A percentile compares a stretch with the other conserved stretches of the same genome.
Evolutionary conservation across 768 basidiomycete genomes (phyloP).

Genomic region (Holtermanniella nyarrowii): DNA sequence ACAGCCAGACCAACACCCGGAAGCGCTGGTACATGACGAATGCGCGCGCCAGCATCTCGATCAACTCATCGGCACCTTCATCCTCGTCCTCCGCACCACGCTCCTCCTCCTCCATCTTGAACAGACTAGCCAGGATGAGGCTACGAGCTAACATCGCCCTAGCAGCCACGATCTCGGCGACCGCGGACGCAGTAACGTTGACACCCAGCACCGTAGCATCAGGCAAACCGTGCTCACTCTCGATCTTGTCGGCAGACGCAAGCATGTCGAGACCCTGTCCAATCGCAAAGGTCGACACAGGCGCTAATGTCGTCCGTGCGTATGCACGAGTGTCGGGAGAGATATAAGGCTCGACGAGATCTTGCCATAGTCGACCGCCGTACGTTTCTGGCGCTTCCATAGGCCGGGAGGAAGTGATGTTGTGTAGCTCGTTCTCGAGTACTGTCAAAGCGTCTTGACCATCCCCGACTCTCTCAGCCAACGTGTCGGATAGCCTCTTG

Average conservation of each 20-base stretch:
- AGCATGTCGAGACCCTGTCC: background rate
- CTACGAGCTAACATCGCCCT: slow-evolving; percentile 19
- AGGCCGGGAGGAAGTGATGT: slow-evolving; percentile 3
- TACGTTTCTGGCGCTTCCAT: slow-evolving; percentile 15
- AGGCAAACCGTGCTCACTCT: background rate
- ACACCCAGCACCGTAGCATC: slow-evolving; percentile 25
- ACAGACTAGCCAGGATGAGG: slow-evolving; percentile 21
- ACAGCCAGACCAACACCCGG: slow-evolving; percentile 18
- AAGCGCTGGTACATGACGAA: slow-evolving; percentile 23
- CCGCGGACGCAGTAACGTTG: slow-evolving; percentile 16
- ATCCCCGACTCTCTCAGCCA: slow-evolving; percentile 7
- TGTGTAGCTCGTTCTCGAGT: slow-evolving; percentile 6
- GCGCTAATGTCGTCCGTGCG: slow-evolving; percentile 11
- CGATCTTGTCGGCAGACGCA: no score
- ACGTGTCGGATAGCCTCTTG: slow-evolving; percentile 2
- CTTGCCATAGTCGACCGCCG: slow-evolving; percentile 20
- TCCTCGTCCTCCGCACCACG: slow-evolving; percentile 11
- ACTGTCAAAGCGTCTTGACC: slow-evolving; percentile 15
- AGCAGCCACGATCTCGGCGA: slow-evolving; percentile 12
- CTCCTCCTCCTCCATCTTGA: slow-evolving; percentile 15
- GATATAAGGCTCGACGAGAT: slow-evolving; percentile 13
- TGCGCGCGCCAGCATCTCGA: slow-evolving; percentile 14
- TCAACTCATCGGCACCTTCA: slow-evolving; percentile 20
- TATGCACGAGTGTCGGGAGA: slow-evolving; percentile 7
- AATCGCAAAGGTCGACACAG: background rate